phyloP scores from a whole-genome alignment of 2,329 filamentous ascomycete species.

The Penicillium hesseltinei region DNA sequence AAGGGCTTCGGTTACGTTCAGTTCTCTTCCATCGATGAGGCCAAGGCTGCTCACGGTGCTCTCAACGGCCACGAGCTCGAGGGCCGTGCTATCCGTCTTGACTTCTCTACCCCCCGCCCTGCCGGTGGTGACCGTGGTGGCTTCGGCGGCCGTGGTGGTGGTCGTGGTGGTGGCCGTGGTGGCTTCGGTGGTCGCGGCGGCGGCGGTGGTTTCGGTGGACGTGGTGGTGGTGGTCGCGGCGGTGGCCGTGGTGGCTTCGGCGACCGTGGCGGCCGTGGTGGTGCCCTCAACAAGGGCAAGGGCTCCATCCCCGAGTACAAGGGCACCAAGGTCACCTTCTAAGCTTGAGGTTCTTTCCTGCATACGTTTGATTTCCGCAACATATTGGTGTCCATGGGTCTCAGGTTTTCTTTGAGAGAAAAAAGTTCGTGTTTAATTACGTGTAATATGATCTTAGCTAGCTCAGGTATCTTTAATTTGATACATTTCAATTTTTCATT shows the following conservation, averaged over 20 bases:
- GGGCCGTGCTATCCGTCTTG: conserved; percentile 75
- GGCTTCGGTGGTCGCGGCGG: conserved; percentile 45
- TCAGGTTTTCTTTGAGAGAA: conserved; percentile 14
- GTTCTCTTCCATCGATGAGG: conserved; percentile 78
- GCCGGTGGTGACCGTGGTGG: conserved; percentile 53
- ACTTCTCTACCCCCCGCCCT: conserved; percentile 70
- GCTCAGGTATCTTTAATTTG: conserved; percentile 18
- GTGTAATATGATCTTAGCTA: conserved; percentile 14
- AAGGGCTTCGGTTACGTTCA: conserved; percentile 94
- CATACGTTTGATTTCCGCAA: conserved; percentile 14
- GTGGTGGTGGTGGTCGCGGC: conserved; percentile 43
- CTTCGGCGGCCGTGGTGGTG: conserved; percentile 49
- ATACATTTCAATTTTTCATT: conserved; percentile 16
- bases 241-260: conserved; percentile 47
- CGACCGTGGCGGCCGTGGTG: conserved; percentile 50
- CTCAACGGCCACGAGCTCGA: conserved; percentile 70
- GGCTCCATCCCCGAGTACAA: conserved; percentile 65
- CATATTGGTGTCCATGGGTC: conserved; percentile 22
- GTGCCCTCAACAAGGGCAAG: conserved; percentile 50
- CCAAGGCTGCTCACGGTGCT: conserved; percentile 68
- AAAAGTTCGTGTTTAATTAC: conserved; percentile 24
- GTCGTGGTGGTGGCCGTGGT: conserved; percentile 53
- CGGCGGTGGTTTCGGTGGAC: conserved; percentile 44
- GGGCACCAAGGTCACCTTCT: conserved; percentile 78
- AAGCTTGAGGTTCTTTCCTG: conserved; percentile 26